Conservation (phyloP, 1,284 basidiomycete genomes). For the Chalciporus sp. region DNA sequence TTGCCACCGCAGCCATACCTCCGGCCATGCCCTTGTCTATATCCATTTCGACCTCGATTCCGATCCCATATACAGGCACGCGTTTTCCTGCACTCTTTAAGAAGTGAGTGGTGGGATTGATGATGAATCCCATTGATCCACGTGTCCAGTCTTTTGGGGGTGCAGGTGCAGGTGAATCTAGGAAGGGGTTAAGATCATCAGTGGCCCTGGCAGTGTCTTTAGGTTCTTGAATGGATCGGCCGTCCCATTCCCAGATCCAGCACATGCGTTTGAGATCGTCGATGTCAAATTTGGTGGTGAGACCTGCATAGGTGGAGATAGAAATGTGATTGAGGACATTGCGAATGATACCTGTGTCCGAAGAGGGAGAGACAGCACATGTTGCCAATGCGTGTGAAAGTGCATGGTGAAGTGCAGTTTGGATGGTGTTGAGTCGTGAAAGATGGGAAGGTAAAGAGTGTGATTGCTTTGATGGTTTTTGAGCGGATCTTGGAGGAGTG, state of each 20-base stretch:
- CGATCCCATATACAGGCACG: conserved; percentile 77
- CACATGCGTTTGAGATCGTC: conserved; percentile 74
- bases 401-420: conserved; percentile 73
- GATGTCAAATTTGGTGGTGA: conserved; percentile 61
- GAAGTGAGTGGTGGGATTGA: conserved; percentile 71
- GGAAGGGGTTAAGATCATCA: conserved; percentile 75
- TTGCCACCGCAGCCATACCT: conserved; percentile 82
- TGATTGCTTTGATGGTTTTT: conserved; percentile 27
- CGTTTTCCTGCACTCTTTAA: conserved; percentile 65
- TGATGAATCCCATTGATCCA: conserved; percentile 73
- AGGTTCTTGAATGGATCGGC: conserved; percentile 40
- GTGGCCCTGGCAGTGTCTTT: conserved; percentile 22
- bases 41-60: conserved; percentile 83
- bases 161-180: conserved; percentile 43
- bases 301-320: conserved; percentile 65
- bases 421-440: conserved; percentile 58
- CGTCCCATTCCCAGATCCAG: conserved; percentile 89
- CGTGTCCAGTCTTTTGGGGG: conserved; percentile 69
- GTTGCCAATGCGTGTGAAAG: conserved; percentile 82
- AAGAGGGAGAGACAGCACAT: conserved; percentile 72
- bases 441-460: conserved; percentile 58
- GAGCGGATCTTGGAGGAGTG: conserved; percentile 54
- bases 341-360: conserved; percentile 71
- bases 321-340: conserved; percentile 80
- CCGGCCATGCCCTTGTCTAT: conserved; percentile 75